Percentiles rank a stretch among this genome's conserved stretches.
These are phyloP conservation scores for Albophoma yamanashiensis DNA, from an alignment of 2,329 filamentous ascomycete genomes.

Conservation along the genomic window DNA sequence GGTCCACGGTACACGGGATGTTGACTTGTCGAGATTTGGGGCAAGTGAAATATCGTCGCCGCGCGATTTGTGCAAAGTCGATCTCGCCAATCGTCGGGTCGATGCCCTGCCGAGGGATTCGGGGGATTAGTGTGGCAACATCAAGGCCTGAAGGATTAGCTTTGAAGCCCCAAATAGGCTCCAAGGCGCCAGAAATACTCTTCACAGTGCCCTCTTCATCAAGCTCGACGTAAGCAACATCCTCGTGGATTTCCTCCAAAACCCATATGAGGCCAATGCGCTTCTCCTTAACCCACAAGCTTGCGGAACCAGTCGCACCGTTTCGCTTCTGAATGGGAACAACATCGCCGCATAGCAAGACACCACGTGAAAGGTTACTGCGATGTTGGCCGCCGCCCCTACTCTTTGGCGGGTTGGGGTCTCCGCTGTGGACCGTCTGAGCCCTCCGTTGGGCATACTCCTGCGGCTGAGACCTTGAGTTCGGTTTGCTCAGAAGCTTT, in stretches of 20 bases:
- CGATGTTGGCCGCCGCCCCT: constrained; percentile 49
- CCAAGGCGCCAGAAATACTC: constrained; percentile 62
- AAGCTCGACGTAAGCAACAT: constrained; percentile 67
- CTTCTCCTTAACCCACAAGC: constrained; percentile 98
- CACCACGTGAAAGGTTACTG: constrained; percentile 70
- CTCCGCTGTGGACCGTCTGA: constrained; percentile 51
- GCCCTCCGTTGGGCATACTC: constrained; percentile 45
- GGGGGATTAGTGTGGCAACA: constrained; percentile 68
- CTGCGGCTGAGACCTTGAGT: constrained; percentile 44
- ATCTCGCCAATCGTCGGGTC: constrained; percentile 60
- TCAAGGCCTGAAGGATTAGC: constrained; percentile 57
- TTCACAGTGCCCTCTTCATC: constrained; percentile 69
- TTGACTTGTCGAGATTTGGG: constrained; percentile 66
- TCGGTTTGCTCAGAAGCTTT: constrained; percentile 75
- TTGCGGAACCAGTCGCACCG: constrained; percentile 81
- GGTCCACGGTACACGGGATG: constrained; percentile 75
- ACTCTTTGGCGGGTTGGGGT: constrained; percentile 44
- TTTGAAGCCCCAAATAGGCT: constrained; percentile 75
- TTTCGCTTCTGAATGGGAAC: constrained; percentile 96
- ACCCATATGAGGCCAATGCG: constrained; percentile 92
- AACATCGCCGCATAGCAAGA: constrained; percentile 92
- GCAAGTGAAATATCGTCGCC: constrained; percentile 74
- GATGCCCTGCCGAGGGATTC: constrained; percentile 67
- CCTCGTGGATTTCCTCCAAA: constrained; percentile 92
- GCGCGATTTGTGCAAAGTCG: constrained; percentile 65